Evolutionary conservation across 352 stramenopile species (phyloP), one percentile per base, ranked within the genome.

Genomic region (Stephanocyclus meneghinianus): DNA sequence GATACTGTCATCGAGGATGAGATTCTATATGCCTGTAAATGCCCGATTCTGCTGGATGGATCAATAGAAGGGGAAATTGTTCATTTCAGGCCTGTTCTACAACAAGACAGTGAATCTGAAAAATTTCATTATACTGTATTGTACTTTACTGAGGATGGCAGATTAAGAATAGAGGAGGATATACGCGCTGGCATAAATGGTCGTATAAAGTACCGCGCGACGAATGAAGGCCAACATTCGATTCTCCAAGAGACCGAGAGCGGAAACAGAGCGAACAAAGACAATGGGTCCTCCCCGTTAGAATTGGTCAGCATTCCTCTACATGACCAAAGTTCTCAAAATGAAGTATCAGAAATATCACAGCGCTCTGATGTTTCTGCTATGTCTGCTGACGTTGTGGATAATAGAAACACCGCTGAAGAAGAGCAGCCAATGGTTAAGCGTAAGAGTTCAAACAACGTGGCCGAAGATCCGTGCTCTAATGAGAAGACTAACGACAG

Each of bases 101-200:
- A 55, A 26, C 5, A 55, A n/a, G 18, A 4, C 18, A 55, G 13
- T 15, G 15, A n/a, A 55, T 4, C 15, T 55, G 47, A 55, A 55
- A 55, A 8, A 21, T n/a, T 55, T 40, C 35, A 40, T 55, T 55
- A 55, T 21, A 55, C 47, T 55, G 47, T 55, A 55, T 6, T 4
- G 47, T 55, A 55, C 47, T n/a, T 55, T 55, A 21, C 15, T 21
- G 47, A 55, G 47, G 47, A 55, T 55, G 47, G 13, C 13, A n/a
- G 18, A 55, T 55, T 55, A 21, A n/a, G 47, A 55, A 55, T 55
- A 55, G 47, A 55, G 18, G 47, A 55, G 18, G 47, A 11, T 6
- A 21, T 55, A n/a, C 2, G 15, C 18, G 47, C 47, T 26, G 47
- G 47, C 10, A 55, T 21, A 55, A 21, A 21, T 21, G 18, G 18